Base-by-base conservation (phyloP, 2,329 filamentous ascomycete species). In the Endothia cerciana region DNA sequence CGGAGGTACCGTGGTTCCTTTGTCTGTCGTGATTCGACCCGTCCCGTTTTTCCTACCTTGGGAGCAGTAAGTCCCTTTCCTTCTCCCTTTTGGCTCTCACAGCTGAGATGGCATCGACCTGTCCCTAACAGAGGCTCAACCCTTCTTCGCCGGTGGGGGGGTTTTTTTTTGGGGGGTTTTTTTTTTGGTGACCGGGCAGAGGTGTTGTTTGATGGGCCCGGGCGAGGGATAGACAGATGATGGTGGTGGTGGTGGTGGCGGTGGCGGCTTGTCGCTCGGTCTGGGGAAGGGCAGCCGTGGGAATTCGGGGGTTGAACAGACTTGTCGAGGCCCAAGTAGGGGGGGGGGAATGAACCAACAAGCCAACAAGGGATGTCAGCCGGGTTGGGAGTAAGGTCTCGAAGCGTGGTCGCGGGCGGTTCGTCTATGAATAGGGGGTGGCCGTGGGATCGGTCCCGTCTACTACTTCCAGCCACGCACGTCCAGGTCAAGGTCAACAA, bases 61-160 rank as follows among this genome's bases (percentile, higher is more conserved):
- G 11, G 22, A 11, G 8, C 19, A 17, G 22, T 15, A 19, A 36
- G 17, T 33, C 45, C 51, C 56, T 63, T 62, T 63, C 59, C 45
- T 51, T 65, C 58, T 61, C 60, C 57, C 62, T 67, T 60, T 38
- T 59, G 47, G 22, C 49, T 30, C 60, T 67, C 60, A 65, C 28
- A 62, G 38, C 59, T 45, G 65, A 63, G 63, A 67, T 67, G 53
- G 53, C 65, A 67, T 65, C 51, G 65, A 62, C 51, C 43, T 41
- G 28, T 65, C 59, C 65, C 62, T 58, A 51, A 45, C 51, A 45
- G 53, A 47, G 41, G 43, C 15, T 45, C 43, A 11, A 33, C 58
- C 62, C 56, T 67, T 59, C 51, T 55, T 55, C 17, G 43, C 53
- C 28, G 47, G 58, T 40, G 19, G 41, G n/a, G n/a, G n/a, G n/a